These are phyloP conservation scores for Lentinula sp. DNA, from an alignment of 768 basidiomycete species.

Conservation along the genomic window DNA sequence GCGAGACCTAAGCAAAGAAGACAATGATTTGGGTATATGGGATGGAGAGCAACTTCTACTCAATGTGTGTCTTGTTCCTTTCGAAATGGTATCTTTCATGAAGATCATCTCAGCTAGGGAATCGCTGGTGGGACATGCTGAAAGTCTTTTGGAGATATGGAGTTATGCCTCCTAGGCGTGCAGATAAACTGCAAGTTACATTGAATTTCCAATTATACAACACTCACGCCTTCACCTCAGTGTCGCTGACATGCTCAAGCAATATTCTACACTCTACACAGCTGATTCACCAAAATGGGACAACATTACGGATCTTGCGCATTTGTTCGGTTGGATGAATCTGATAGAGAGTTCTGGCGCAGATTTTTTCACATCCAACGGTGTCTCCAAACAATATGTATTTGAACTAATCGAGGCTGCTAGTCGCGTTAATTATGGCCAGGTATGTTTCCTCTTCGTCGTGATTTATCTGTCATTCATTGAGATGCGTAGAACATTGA, in stretches of 20 bases:
- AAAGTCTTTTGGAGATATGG: constrained; percentile 81
- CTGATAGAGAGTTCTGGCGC: constrained; percentile 45
- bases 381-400: constrained; percentile 53
- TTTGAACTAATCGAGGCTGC: constrained; percentile 75
- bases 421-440: constrained; percentile 81
- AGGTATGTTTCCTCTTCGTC: constrained; percentile 31
- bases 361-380: constrained; percentile 50
- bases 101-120: constrained; percentile 31
- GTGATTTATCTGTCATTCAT: neutral
- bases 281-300: constrained; percentile 53
- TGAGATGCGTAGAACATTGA: constrained; percentile 45
- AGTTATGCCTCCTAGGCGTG: constrained; percentile 48
- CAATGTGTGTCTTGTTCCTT: constrained; percentile 35
- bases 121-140: constrained; percentile 66
- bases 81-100: neutral
- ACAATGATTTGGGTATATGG: constrained; percentile 68
- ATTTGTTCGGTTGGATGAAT: constrained; percentile 41
- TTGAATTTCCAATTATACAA: neutral
- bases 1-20: constrained; percentile 36
- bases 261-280: constrained; percentile 52
- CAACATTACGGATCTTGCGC: constrained; percentile 52
- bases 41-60: constrained; percentile 72
- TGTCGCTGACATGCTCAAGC: constrained; percentile 47
- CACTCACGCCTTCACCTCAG: constrained; percentile 23
- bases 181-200: constrained; percentile 44